Evolutionary conservation across 2,329 filamentous ascomycete species (phyloP).

Genomic region (Fusarium floridanum): DNA sequence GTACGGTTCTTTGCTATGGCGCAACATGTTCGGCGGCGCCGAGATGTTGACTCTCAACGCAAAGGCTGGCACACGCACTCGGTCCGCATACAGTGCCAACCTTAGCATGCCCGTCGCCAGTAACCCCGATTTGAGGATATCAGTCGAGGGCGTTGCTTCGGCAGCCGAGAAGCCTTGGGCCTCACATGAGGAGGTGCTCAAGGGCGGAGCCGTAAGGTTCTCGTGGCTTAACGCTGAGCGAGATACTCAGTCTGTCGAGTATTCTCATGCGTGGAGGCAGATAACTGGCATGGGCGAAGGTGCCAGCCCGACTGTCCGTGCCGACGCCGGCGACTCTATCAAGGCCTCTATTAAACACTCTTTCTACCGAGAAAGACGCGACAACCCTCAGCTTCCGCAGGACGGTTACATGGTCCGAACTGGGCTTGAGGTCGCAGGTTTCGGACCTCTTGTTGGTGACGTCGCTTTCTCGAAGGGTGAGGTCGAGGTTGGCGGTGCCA

Average conservation of each 20-base stretch:
- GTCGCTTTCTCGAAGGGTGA: constrained; percentile 97
- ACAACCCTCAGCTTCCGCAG: constrained; percentile 87
- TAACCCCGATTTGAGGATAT: constrained; percentile 84
- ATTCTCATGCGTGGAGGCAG: constrained; percentile 88
- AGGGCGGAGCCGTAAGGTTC: constrained; percentile 81
- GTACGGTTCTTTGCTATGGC: constrained; percentile 86
- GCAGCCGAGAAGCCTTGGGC: constrained; percentile 93
- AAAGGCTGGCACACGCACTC: constrained; percentile 88
- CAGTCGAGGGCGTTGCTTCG: constrained; percentile 84
- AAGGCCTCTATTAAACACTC: constrained; percentile 89
- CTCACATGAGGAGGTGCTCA: constrained; percentile 90
- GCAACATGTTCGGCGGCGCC: constrained; percentile 94
- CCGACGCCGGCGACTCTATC: constrained; percentile 89
- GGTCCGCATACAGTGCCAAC: constrained; percentile 89
- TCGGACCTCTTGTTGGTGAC: constrained; percentile 86
- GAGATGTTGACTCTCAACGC: constrained; percentile 91
- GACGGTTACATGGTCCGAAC: constrained; percentile 85
- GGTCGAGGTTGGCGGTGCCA: constrained; percentile 80
- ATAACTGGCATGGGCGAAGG: constrained; percentile 81
- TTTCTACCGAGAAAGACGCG: constrained; percentile 83
- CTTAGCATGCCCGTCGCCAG: constrained; percentile 86
- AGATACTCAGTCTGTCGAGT: constrained; percentile 82
- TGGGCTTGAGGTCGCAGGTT: constrained; percentile 86
- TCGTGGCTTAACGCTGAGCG: constrained; percentile 77
- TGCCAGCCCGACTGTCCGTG: constrained; percentile 85